Evolutionary conservation across 2,329 filamentous ascomycete genomes (phyloP).

Genomic region (Ophiostoma australiae): DNA sequence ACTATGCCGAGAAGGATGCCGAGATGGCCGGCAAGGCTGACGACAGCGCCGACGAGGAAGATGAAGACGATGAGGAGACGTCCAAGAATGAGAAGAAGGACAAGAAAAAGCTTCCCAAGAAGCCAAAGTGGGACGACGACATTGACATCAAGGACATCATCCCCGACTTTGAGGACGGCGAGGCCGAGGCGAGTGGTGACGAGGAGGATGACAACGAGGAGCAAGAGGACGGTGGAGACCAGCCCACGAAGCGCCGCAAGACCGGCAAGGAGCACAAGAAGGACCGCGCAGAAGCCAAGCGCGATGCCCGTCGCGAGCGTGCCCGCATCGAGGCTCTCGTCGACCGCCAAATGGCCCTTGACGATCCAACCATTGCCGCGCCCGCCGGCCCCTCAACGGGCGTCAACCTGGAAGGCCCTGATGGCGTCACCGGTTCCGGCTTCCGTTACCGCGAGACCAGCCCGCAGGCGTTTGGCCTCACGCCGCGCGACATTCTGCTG

Average conservation of each 20-base stretch:
- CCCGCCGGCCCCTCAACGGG: conserved; percentile 25
- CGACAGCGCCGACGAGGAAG: conserved; percentile 44
- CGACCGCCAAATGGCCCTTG: conserved; percentile 72
- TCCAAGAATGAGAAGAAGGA: conserved; percentile 37
- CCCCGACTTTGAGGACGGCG: conserved; percentile 73
- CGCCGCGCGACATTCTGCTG: conserved; percentile 79
- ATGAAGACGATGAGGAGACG: conserved; percentile 38
- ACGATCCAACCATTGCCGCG: conserved; percentile 49
- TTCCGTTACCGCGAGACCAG: conserved; percentile 97
- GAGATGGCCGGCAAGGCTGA: conserved; percentile 53
- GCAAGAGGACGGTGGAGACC: conserved; percentile 34
- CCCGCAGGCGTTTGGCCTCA: conserved; percentile 83
- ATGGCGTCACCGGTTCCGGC: conserved; percentile 21
- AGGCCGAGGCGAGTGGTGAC: conserved; percentile 39
- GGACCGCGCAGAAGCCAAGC: conserved; percentile 56
- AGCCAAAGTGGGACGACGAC: conserved; percentile 92
- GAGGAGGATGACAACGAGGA: conserved; percentile 37
- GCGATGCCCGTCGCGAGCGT: conserved; percentile 72
- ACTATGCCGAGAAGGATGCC: conserved; percentile 69
- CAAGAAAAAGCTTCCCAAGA: conserved; percentile 64
- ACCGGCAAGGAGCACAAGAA: conserved; percentile 57
- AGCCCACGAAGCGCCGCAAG: conserved; percentile 53
- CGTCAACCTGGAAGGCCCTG: conserved; percentile 21
- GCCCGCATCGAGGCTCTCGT: conserved; percentile 80
- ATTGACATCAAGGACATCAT: conserved; percentile 93